These are phyloP conservation scores for Flaveria brownii DNA, from an alignment of 129 eudicot genomes.

Conservation along the genomic window DNA sequence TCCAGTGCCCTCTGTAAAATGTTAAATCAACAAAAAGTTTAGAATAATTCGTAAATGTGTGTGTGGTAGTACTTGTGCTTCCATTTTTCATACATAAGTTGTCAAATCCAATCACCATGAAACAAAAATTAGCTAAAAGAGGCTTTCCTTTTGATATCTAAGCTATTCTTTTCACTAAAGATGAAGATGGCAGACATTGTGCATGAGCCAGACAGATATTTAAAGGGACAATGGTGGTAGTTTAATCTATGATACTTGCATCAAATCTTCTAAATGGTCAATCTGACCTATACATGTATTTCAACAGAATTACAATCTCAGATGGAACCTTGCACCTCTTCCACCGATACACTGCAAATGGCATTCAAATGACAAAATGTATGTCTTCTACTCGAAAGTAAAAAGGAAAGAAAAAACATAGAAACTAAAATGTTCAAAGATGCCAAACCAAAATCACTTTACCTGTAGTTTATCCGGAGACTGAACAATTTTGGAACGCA, in stretches of 20 bases:
- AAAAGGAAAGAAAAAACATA: not conserved
- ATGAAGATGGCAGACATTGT: not conserved
- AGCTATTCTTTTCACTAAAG: not conserved
- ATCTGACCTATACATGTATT: not conserved
- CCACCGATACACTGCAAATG: not conserved
- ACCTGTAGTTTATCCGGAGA: constrained; percentile 98
- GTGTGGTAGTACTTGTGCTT: not conserved
- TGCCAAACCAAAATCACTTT: constrained; percentile 9
- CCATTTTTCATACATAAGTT: not conserved
- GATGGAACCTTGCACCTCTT: not conserved
- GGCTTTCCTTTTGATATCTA: not conserved
- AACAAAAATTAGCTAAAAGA: constrained; percentile 4
- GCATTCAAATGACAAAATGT: constrained; percentile 1
- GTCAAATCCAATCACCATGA: not conserved
- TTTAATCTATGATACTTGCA: constrained; percentile 17
- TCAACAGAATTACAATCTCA: constrained; percentile 13
- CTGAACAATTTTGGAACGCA: constrained; percentile 84
- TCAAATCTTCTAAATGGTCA: constrained; percentile 18
- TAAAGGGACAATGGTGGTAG: not conserved
- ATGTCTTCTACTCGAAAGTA: not conserved
- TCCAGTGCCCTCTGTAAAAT: constrained; percentile 68
- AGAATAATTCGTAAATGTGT: not conserved
- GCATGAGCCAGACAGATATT: not conserved
- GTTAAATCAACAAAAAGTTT: constrained; percentile 20
- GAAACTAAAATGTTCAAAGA: not conserved